These are phyloP conservation scores for Phyllosticta capitalensis DNA, from an alignment of 2,329 filamentous ascomycete genomes.

Conservation along the genomic window DNA sequence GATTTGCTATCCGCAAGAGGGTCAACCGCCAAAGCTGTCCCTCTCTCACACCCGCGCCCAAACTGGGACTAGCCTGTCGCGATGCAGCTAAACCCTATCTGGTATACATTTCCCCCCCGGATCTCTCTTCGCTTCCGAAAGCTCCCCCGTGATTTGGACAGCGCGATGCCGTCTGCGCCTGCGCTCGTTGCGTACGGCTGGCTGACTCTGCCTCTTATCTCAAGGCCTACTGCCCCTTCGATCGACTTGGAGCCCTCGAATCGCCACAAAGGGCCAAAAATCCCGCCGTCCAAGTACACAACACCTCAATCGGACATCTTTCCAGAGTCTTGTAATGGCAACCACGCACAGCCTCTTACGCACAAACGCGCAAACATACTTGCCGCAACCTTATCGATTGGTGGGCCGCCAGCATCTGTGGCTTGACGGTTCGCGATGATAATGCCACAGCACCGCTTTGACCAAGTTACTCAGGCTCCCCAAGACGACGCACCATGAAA, in stretches of 20 bases:
- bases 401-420: background rate
- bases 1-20: slow-evolving; percentile 11
- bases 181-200: background rate
- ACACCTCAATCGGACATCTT: background rate
- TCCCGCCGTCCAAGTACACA: slow-evolving; percentile 5
- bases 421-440: background rate
- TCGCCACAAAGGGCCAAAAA: slow-evolving; percentile 7
- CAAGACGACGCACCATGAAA: background rate
- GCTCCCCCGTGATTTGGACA: background rate
- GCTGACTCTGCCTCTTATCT: background rate
- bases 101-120: slow-evolving; percentile 9
- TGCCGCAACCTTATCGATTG: background rate
- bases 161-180: background rate
- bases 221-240: background rate
- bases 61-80: background rate
- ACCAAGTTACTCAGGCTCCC: background rate
- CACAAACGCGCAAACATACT: background rate
- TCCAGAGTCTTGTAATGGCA: background rate
- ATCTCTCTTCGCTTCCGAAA: background rate
- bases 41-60: background rate
- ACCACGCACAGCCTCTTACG: background rate
- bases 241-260: background rate
- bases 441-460: background rate
- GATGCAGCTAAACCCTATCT: background rate
- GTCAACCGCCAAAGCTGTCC: background rate